These are phyloP conservation scores for Andrographis paniculata DNA, from an alignment of 305 asterid genomes.

Conservation along the genomic window DNA sequence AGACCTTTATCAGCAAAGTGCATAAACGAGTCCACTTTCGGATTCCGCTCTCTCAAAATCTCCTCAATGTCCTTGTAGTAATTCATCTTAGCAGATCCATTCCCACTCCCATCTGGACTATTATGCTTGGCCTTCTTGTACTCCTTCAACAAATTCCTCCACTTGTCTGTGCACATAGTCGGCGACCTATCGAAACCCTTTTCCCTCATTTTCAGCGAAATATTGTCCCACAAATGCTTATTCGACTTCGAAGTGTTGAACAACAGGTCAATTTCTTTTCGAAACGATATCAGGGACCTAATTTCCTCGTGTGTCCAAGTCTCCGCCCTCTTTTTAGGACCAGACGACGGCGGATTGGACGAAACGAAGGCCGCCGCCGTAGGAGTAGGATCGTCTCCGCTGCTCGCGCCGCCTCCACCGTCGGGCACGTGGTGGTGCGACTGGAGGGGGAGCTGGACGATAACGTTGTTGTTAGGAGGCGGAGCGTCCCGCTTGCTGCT, in stretches of 20 bases:
- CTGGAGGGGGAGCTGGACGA: slow-evolving; percentile 12
- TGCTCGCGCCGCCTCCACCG: slow-evolving; percentile 11
- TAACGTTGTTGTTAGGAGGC: slow-evolving; percentile 11
- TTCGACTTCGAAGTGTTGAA: slow-evolving; percentile 89
- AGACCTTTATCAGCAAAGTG: slow-evolving; percentile 66
- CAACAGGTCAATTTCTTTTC: slow-evolving; percentile 60
- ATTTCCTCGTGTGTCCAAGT: slow-evolving; percentile 94
- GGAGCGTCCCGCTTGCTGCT: slow-evolving; percentile 12
- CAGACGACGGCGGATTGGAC: slow-evolving; percentile 31
- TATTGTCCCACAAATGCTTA: slow-evolving; percentile 88
- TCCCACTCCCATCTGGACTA: slow-evolving; percentile 29
- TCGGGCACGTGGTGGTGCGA: slow-evolving; percentile 12
- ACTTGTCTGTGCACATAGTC: slow-evolving; percentile 90
- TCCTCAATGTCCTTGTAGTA: slow-evolving; percentile 72
- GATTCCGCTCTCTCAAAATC: slow-evolving; percentile 54
- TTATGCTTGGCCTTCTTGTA: slow-evolving; percentile 57
- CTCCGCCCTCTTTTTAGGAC: slow-evolving; percentile 84
- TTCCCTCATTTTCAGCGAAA: slow-evolving; percentile 81
- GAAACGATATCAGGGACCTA: slow-evolving; percentile 48
- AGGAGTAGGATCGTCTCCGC: slow-evolving; percentile 22
- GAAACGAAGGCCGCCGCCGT: slow-evolving; percentile 21
- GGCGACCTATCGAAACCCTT: slow-evolving; percentile 94
- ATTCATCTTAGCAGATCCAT: slow-evolving; percentile 48
- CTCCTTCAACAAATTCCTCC: slow-evolving; percentile 77
- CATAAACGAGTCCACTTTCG: slow-evolving; percentile 60